A percentile compares a stretch with the other conserved stretches of the same genome.
phyloP scores from a whole-genome alignment of 352 stramenopile genomes.

The Phytophthora pinifolia region DNA sequence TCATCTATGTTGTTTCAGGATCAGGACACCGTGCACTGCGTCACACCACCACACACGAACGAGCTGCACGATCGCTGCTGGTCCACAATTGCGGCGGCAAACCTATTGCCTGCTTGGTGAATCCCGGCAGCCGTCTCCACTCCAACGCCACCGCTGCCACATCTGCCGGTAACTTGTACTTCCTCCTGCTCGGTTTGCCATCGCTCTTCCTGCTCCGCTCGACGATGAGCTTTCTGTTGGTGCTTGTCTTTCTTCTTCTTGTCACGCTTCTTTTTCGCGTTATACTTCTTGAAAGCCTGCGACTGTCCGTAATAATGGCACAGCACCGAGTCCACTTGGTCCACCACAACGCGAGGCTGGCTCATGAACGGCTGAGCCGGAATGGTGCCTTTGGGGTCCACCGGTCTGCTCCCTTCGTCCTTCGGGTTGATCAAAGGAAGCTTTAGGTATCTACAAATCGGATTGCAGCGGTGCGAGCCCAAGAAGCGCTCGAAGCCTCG shows the following conservation, averaged over 20 bases:
- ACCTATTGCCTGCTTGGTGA: conserved; percentile 15
- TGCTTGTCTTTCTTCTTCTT: conserved; percentile 35
- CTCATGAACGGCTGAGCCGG: conserved; percentile 74
- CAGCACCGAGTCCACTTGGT: conserved; percentile 62
- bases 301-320: conserved; percentile 79
- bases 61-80: conserved; percentile 37
- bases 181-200: conserved; percentile 21
- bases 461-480: conserved; percentile 77
- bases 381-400: conserved; percentile 62
- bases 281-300: conserved; percentile 69
- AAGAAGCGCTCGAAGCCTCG: conserved; percentile 77
- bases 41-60: conserved; percentile 32
- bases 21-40: conserved; percentile 38
- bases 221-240: conserved; percentile 14
- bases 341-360: conserved; percentile 50
- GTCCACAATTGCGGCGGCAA: conserved; percentile 23
- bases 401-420: conserved; percentile 33
- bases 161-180: conserved; percentile 8
- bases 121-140: conserved; percentile 8
- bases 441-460: conserved; percentile 79
- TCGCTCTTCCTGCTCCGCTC: conserved; percentile 6
- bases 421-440: conserved; percentile 72
- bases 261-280: conserved; percentile 42
- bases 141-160: conserved; percentile 12
- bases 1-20: conserved; percentile 18